A percentile compares a stretch with the other conserved stretches of the same genome.
These are phyloP conservation scores for Setaria italica DNA, from an alignment of 202 grass and related monocot species.

Conservation along the genomic window DNA sequence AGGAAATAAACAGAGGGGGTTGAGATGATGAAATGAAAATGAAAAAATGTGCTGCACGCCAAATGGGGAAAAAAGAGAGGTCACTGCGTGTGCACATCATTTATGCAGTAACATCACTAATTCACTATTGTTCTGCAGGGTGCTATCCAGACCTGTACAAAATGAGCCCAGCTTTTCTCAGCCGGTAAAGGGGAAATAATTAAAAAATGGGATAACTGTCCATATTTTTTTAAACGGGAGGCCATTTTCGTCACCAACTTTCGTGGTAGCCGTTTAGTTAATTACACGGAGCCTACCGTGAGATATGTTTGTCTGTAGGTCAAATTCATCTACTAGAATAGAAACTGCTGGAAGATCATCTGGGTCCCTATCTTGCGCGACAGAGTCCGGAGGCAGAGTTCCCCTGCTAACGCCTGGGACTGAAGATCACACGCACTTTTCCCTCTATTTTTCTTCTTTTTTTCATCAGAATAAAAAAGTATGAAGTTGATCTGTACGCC, in stretches of 20 bases:
- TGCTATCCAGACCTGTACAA: not conserved
- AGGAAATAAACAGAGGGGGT: not conserved
- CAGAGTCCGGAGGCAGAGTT: conserved; percentile 18
- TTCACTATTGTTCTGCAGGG: not conserved
- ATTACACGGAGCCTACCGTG: not conserved
- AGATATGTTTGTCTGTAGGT: not conserved
- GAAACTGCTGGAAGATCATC: not conserved
- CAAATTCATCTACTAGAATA: not conserved
- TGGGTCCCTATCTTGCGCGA: not conserved
- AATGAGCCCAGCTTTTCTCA: not conserved
- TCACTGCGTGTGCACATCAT: not conserved
- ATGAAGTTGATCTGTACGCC: not conserved
- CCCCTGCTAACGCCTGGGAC: not conserved
- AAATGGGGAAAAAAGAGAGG: not conserved
- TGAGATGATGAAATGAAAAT: not conserved
- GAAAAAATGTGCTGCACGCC: too few species aligned
- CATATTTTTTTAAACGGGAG: not conserved
- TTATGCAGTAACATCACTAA: not conserved
- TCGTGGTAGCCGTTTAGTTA: not conserved
- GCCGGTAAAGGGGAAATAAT: not conserved
- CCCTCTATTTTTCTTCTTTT: not conserved
- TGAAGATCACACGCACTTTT: not conserved
- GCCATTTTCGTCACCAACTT: not conserved
- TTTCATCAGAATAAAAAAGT: not conserved
- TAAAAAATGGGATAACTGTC: not conserved